Conservation (phyloP, 331 rosid genomes). For the Pyracantha coccinea region DNA sequence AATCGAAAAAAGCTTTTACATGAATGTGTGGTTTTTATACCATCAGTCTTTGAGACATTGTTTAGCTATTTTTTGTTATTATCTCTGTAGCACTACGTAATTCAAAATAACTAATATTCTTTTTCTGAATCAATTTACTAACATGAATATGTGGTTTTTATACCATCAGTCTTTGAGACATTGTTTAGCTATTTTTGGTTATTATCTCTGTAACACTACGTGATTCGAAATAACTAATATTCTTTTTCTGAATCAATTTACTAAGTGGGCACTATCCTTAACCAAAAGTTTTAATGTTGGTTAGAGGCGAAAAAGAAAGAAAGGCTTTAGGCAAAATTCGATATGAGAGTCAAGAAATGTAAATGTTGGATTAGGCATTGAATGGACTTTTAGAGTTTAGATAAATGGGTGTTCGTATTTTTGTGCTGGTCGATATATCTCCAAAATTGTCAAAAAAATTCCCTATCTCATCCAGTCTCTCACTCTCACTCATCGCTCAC, state of each 20-base stretch:
- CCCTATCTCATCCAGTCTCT: neutral
- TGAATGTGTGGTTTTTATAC: too few relatives aligned
- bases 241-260: neutral
- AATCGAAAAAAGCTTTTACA: neutral
- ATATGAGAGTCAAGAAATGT: neutral
- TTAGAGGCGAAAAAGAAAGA: neutral
- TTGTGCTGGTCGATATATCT: neutral
- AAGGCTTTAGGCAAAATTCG: neutral
- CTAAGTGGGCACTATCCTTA: neutral
- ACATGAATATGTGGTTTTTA: too few relatives aligned
- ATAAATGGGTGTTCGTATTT: too few relatives aligned
- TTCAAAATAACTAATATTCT: too few relatives aligned
- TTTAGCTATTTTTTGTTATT: too few relatives aligned
- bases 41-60: too few relatives aligned
- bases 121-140: too few relatives aligned
- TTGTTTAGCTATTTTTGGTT: too few relatives aligned
- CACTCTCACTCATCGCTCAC: neutral
- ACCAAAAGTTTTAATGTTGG: neutral
- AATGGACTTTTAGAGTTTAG: neutral
- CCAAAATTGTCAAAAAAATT: too few relatives aligned
- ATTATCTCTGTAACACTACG: neutral
- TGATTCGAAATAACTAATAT: neutral
- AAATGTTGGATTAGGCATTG: neutral
- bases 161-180: too few relatives aligned
- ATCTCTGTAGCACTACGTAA: too few relatives aligned